phyloP scores from a whole-genome alignment of 2,329 filamentous ascomycete species.

The Penicillium sp. region DNA sequence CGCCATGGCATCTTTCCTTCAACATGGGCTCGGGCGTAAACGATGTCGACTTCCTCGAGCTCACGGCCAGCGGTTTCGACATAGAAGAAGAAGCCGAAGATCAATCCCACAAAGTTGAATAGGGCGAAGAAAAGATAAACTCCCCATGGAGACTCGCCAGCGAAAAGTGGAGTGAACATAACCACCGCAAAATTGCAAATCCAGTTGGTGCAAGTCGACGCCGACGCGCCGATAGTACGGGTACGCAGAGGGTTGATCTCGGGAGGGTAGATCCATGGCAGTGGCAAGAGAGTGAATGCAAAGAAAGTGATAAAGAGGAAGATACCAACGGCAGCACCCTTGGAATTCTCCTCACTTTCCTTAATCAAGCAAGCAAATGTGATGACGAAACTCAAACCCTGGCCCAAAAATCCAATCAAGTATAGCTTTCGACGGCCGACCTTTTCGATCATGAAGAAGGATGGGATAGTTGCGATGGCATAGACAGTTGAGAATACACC shows the following conservation, averaged over 20 bases:
- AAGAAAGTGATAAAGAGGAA: conserved; percentile 1
- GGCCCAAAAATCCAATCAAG: conserved; percentile 63
- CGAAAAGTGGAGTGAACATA: not conserved
- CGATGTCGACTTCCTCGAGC: conserved; percentile 91
- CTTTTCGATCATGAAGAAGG: conserved; percentile 5
- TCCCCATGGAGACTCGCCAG: not conserved
- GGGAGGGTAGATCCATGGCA: conserved; percentile 1
- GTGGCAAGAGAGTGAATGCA: not conserved
- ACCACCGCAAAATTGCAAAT: not conserved
- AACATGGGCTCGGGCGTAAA: conserved; percentile 91
- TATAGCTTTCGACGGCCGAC: conserved; percentile 25
- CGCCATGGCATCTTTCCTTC: conserved; percentile 99
- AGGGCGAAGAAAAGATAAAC: conserved; percentile 47
- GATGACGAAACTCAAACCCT: not conserved
- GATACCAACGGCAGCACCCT: conserved; percentile 2
- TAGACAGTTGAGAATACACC: conserved; percentile 8
- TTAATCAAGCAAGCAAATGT: not conserved
- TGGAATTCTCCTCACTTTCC: not conserved
- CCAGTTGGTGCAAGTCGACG: conserved; percentile 1
- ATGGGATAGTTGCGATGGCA: conserved; percentile 9
- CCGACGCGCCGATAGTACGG: not conserved
- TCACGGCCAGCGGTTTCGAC: conserved; percentile 90
- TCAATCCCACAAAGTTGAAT: conserved; percentile 64
- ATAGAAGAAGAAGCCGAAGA: conserved; percentile 86
- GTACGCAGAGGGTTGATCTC: conserved; percentile 1